Conservation (phyloP, 2,329 filamentous ascomycete genomes). For the Ophiostoma ips region DNA sequence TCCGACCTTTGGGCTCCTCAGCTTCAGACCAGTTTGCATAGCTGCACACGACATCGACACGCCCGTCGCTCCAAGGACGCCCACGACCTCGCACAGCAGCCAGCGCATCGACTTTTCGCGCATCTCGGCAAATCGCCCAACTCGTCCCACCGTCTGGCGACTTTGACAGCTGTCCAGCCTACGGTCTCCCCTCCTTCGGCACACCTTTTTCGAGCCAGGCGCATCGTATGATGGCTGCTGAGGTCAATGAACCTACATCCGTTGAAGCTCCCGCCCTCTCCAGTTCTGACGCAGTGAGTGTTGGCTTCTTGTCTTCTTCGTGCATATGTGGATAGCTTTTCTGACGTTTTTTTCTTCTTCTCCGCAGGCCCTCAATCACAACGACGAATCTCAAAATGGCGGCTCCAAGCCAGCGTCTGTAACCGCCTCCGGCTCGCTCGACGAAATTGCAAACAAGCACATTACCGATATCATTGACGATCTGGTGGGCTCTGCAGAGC, state of each 20-base stretch:
- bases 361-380: constrained; percentile 23
- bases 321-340: neutral
- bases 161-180: constrained; percentile 8
- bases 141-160: constrained; percentile 7
- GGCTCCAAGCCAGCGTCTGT: constrained; percentile 28
- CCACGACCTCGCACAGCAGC: too few species aligned
- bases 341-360: neutral
- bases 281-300: constrained; percentile 32
- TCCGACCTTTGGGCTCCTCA: too few species aligned
- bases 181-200: constrained; percentile 9
- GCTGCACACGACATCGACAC: too few species aligned
- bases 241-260: constrained; percentile 39
- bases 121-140: neutral
- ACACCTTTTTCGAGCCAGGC: constrained; percentile 20
- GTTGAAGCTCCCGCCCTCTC: constrained; percentile 38
- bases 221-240: constrained; percentile 52
- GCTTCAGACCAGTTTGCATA: too few species aligned
- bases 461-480: constrained; percentile 44
- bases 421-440: constrained; percentile 21
- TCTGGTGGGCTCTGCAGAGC: constrained; percentile 46
- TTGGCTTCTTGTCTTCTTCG: constrained; percentile 4
- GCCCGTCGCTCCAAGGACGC: too few species aligned
- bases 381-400: constrained; percentile 34
- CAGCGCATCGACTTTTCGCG: too few species aligned
- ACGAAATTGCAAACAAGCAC: constrained; percentile 44